Base-by-base conservation (phyloP, 2,329 filamentous ascomycete species). In the Ophiostoma perfectum region DNA sequence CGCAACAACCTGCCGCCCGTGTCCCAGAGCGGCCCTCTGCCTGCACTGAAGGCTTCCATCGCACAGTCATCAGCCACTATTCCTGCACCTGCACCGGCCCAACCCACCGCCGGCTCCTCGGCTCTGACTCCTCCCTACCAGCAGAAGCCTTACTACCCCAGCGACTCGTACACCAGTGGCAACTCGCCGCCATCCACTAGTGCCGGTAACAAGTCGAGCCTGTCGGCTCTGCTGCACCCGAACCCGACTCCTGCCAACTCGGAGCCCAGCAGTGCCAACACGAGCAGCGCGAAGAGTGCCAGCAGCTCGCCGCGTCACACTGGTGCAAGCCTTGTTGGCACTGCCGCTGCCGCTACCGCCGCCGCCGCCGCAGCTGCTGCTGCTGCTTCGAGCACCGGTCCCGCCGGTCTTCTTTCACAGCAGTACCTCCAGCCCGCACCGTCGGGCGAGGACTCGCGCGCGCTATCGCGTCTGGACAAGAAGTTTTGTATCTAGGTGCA, bases 151-250 rank as follows among this genome's bases (percentile, higher is more conserved):
- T 63, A 63, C 60, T 14, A 18, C 39, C 60, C 60, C 39, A 27
- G 39, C 39, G 60, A 63, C 5, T 11, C 60, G 4, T 63, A 63
- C 7, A 39, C 60, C 75, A 79, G 3, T 74, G 70, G 73, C 55
- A 41, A 18, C 16, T 70, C 70, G 16, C 45, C 66, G 2, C 60
- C 64, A 42, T 66, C 72, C 16, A 67, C 60, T 1, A 36, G n/a
- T 72, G 8, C 71, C 62, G 52, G 69, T 44, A 77, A 80, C 74
- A 83, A 78, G 76, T 78, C 82, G 2, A 83, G 80, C 74, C 72
- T 84, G 12, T 81, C 82, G 11, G 79, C 80, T 2, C 75, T 80
- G 16, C 76, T 85, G n/a, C 83, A 86, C 73, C 81, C 84, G 2
- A 81, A 86, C 73, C 81, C 84, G 2, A 81, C 81, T 1, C 79